Evolutionary conservation across 331 rosid genomes (phyloP), one percentile per base, ranked within the genome.

Genomic region (Pyracantha coccinea): DNA sequence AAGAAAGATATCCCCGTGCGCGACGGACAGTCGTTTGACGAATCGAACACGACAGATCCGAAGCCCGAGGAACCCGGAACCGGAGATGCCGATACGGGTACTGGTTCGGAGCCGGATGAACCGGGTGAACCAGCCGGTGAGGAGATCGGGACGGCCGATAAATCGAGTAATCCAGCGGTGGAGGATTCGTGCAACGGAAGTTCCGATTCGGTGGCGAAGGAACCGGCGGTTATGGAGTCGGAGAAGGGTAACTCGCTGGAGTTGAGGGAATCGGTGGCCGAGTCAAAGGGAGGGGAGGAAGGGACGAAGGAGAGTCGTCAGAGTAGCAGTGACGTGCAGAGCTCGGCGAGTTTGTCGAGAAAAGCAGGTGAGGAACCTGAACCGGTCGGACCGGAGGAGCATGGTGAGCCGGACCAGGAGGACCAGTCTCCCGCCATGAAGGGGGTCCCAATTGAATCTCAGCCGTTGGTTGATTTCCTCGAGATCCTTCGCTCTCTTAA

Each of bases 111-210:
- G 13, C 52, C 9, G 14, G 27, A 23, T 13, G 67, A 57, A 45
- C 70, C 61, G 73, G 32, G 7, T 4, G 47, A n/a, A 20, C 31
- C 64, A 69, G 38, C 27, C 3, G 62, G 33, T 67, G 72, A 53
- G 52, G 47, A 59, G 38, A 13, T 69, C 44, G 70, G 27, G 38
- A 24, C 83, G 75, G 75, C 9, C 33, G 66, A 23, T 61, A 77
- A 59, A 53, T 5, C 21, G 66, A 38, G 63, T 9, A 69, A 70
- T n/a, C 67, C 72, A 64, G 73, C 55, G 9, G 76, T 75, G 68
- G 83, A 80, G 73, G 73, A 80, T 20, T 80, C 83, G 45, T 80
- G 68, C 50, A 66, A 74, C 23, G 83, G 83, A 8, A 80, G 83
- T 63, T 75, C 77, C 14, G 83, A 80, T 45, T 50, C 83, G 19